Conservation (phyloP, 2,329 filamentous ascomycete species). For the Lecanoromycetidae sp. region DNA sequence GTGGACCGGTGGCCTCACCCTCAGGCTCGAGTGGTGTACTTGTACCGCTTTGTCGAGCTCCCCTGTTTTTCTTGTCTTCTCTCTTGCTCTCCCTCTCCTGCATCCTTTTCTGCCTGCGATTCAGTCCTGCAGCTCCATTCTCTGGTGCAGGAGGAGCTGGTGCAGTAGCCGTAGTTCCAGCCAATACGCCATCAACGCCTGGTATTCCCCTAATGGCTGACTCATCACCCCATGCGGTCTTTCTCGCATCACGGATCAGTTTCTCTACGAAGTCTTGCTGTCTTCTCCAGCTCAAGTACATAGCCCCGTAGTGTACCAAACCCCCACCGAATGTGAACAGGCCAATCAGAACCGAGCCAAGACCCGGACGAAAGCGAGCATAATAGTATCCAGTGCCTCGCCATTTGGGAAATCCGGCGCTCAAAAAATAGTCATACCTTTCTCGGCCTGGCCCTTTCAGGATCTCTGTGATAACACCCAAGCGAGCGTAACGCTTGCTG, state of each 20-base stretch:
- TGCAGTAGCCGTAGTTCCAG: slow-evolving; percentile 31
- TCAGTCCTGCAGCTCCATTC: slow-evolving; percentile 50
- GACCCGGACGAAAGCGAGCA: slow-evolving; percentile 76
- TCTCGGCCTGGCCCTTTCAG: slow-evolving; percentile 68
- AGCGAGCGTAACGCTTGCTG: slow-evolving; percentile 67
- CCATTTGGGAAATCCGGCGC: slow-evolving; percentile 90
- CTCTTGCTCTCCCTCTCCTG: slow-evolving; percentile 76
- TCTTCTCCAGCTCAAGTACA: slow-evolving; percentile 78
- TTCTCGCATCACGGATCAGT: slow-evolving; percentile 80
- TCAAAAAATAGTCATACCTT: slow-evolving; percentile 88
- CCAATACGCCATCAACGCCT: slow-evolving; percentile 45
- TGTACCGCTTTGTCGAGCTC: slow-evolving; percentile 18
- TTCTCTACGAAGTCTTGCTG: slow-evolving; percentile 83
- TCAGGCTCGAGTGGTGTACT: slow-evolving; percentile 19
- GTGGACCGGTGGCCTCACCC: slow-evolving; percentile 43
- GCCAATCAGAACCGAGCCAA: slow-evolving; percentile 71
- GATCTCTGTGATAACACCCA: slow-evolving; percentile 75
- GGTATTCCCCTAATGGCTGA: slow-evolving; percentile 54
- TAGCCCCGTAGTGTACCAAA: slow-evolving; percentile 70
- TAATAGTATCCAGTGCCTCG: slow-evolving; percentile 99
- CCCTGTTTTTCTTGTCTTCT: slow-evolving; percentile 46
- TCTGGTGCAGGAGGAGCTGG: slow-evolving; percentile 35
- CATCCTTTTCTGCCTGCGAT: slow-evolving; percentile 75
- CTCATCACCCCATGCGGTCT: slow-evolving; percentile 82
- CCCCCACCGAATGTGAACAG: slow-evolving; percentile 75